Evolutionary conservation across 345 rosid genomes (phyloP), one percentile per base, ranked within the genome.

Genomic region (Combretum micranthum): DNA sequence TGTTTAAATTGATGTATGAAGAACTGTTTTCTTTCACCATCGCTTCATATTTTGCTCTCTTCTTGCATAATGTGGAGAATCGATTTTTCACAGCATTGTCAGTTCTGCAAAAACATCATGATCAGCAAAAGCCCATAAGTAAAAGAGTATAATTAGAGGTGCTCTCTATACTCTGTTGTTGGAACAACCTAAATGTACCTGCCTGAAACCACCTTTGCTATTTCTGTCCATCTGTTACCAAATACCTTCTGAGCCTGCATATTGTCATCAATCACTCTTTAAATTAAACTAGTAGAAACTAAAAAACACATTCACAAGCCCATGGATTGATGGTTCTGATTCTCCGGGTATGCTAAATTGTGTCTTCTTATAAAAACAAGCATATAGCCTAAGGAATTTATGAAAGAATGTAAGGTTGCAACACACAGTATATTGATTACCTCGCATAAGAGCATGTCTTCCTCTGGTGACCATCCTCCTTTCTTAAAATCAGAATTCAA

Each of bases 21-120:
- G 47, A 75, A 42, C 42, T 78, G 32, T 85, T 93, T 77, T 85
- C 99, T 70, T 93, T 87, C 9, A 84, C 90, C 66, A 89, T 76
- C 62, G 95, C 90, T 75, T 89, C 97, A 53, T 83, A 83, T 71
- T 87, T 93, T 26, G 96, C 96, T 74, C 87, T 93, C 75, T 89
- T 93, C 85, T 93, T 93, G 73, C 99, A 89, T 44, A 93, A 72
- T 21, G 99, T n/a, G 15, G 99, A 74, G 70, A 93, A 93, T 46
- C 99, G 79, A 61, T 93, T 93, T 76, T 93, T 93, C 72, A 93
- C 99, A n/a, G 99, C 99, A 62, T 93, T 93, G 78, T 93, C 99
- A 20, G 99, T 93, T 76, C 99, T 93, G 77, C 69, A 64, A 61
- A 60, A 64, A 57, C 61, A 57, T 7, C 12, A 45, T 12, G 13